Evolutionary conservation across 192 early-diverging fungal genomes (phyloP).

Genomic region (Coemansia sp.): DNA sequence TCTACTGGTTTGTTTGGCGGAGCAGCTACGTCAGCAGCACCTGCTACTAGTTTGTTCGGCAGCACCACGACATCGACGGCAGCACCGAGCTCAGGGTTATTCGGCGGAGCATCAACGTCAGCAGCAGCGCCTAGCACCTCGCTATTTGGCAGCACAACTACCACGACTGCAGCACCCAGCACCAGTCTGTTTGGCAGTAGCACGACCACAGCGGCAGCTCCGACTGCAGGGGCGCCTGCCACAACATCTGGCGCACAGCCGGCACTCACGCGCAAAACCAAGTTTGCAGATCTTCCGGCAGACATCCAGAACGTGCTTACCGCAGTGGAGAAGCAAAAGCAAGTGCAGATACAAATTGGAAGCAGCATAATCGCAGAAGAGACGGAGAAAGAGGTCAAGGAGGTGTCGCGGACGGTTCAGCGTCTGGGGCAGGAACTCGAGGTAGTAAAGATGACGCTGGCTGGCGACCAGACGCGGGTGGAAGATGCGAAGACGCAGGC

Average conservation of each 20-base stretch:
- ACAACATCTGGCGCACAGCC: background rate
- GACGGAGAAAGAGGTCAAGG: slow-evolving; percentile 22
- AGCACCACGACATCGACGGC: background rate
- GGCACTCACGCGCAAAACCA: slow-evolving; percentile 35
- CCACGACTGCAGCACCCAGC: background rate
- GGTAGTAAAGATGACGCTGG: slow-evolving; percentile 36
- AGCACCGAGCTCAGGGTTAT: background rate
- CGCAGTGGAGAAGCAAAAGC: slow-evolving; percentile 38
- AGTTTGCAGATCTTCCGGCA: slow-evolving; percentile 38
- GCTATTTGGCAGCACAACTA: background rate
- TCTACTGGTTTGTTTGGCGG: slow-evolving; percentile 4
- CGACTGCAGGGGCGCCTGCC: background rate
- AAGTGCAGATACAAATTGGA: slow-evolving; percentile 46
- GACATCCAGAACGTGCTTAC: slow-evolving; percentile 26
- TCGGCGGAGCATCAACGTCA: background rate
- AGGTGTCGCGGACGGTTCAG: slow-evolving; percentile 18
- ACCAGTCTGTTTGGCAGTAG: background rate
- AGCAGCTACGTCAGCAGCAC: background rate
- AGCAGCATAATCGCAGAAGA: slow-evolving; percentile 32
- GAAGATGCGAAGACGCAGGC: slow-evolving; percentile 29
- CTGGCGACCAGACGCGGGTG: slow-evolving; percentile 25
- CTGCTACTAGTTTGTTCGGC: background rate
- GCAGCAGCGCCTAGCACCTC: background rate
- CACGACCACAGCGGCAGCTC: background rate
- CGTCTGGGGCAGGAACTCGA: slow-evolving; percentile 26